Conservation (phyloP, 805 yeast species). For the Lipomyces mesembrius region DNA sequence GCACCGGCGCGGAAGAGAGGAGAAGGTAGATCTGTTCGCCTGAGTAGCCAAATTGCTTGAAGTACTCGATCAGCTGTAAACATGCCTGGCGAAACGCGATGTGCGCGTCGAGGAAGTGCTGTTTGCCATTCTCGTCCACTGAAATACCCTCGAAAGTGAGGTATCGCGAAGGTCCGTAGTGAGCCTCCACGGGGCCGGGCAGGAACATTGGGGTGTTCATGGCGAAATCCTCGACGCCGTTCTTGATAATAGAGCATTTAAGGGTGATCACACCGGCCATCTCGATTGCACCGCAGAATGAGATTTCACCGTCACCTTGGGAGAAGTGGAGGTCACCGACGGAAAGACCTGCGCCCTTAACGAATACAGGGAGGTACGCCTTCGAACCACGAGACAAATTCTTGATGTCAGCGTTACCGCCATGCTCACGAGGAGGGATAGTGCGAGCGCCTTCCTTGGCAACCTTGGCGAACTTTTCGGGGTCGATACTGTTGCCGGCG, state of each 20-base stretch:
- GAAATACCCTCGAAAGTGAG: constrained; percentile 60
- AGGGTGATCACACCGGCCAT: constrained; percentile 56
- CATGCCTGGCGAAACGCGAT: constrained; percentile 58
- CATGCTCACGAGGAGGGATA: constrained; percentile 54
- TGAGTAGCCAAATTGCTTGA: constrained; percentile 56
- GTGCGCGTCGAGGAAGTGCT: constrained; percentile 53
- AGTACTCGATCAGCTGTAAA: constrained; percentile 55
- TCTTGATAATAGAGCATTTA: constrained; percentile 50
- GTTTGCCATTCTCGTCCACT: constrained; percentile 55
- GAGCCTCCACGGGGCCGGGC: constrained; percentile 56
- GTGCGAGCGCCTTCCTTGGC: constrained; percentile 55
- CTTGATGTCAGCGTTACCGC: constrained; percentile 60
- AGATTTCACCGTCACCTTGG: constrained; percentile 60
- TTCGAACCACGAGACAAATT: constrained; percentile 56
- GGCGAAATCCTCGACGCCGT: constrained; percentile 50
- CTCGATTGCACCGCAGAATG: constrained; percentile 61
- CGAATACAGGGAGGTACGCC: constrained; percentile 54
- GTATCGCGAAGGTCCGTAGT: constrained; percentile 56
- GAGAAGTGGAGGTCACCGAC: constrained; percentile 58
- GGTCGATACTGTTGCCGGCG: constrained; percentile 49
- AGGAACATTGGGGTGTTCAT: constrained; percentile 55
- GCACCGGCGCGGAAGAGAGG: constrained; percentile 56
- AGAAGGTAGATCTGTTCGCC: constrained; percentile 57
- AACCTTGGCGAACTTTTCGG: constrained; percentile 44
- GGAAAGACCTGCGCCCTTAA: constrained; percentile 55